Base-by-base conservation (phyloP, 768 basidiomycete genomes). In the Lactarius sp. region DNA sequence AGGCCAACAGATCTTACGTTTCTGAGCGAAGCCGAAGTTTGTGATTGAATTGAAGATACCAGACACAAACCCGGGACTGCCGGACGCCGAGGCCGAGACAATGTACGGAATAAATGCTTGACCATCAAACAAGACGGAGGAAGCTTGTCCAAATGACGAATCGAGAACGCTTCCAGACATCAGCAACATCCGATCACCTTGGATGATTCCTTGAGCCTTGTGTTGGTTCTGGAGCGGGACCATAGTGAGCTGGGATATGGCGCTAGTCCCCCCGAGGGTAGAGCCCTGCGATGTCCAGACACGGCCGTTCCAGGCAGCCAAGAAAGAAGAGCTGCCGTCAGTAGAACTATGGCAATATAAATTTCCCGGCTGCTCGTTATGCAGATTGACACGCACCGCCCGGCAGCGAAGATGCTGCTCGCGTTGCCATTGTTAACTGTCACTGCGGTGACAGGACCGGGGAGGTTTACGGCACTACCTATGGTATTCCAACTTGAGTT, bases 401-500 rank as follows among this genome's bases (percentile, higher is more conserved):
- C 96, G 39, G 94, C 92, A 52, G 88, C 92, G 70, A 94, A 99
- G 60, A 98, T 82, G 70, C 90, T 96, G 69, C 84, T 90, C 1
- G 76, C 72, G 71, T 97, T 93, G 22, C 83, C 81, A 66, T 86
- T 78, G 73, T 98, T 92, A 47, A 94, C 88, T 58, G 88, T 88
- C 56, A 98, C 73, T 12, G 96, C 94, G 3, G 93, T 90, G 2
- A 94, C 89, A 2, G 94, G 94, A 3, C 96, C 96, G 51, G 94
- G 92, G 27, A 98, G 78, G 52, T 83, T 79, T 13, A 74, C 72
- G 13, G 81, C 74, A 51, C 76, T 71, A 10, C 90, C 92, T 33
- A 94, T 71, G 1, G 86, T 71, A 8, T 77, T 76, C 96, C 96
- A 99, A 2, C 85, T 85, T 2, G 75, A 69, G 70, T 93, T 94